phyloP scores from a whole-genome alignment of 2,329 filamentous ascomycete species.

The Scleromitrula shiraiana region DNA sequence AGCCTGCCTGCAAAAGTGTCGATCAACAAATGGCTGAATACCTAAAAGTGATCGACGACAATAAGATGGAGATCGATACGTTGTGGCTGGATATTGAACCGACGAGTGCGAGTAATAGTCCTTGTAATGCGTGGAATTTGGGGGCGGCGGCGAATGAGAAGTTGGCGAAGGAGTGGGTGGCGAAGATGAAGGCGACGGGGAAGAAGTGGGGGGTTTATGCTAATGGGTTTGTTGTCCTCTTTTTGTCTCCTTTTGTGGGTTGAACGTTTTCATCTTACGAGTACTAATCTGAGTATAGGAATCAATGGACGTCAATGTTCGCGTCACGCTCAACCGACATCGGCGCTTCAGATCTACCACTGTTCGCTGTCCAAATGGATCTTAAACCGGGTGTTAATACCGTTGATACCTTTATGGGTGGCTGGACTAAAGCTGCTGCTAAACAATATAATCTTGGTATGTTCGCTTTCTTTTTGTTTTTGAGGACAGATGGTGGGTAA shows the following conservation, averaged over 20 bases:
- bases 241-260: not conserved
- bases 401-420: conserved; percentile 22
- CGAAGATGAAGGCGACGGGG: conserved; percentile 14
- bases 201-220: conserved; percentile 23
- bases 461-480: conserved; percentile 6
- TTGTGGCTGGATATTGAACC: conserved; percentile 25
- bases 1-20: conserved; percentile 19
- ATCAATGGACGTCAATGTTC: conserved; percentile 24
- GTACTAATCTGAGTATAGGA: conserved; percentile 9
- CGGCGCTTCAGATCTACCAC: conserved; percentile 20
- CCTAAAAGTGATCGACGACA: conserved; percentile 13
- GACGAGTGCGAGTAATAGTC: conserved; percentile 3
- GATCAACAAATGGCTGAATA: conserved; percentile 19
- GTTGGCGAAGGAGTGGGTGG: conserved; percentile 21
- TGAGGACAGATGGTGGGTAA: too few species aligned
- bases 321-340: conserved; percentile 17
- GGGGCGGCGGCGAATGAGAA: conserved; percentile 16
- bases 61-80: conserved; percentile 14
- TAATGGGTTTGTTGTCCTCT: conserved; percentile 16
- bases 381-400: conserved; percentile 16
- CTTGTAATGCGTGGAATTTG: conserved; percentile 22
- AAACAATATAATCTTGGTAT: conserved; percentile 22
- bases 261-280: not conserved
- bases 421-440: conserved; percentile 20
- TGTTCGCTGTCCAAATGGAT: conserved; percentile 24